Evolutionary conservation across 345 rosid species (phyloP).

Genomic region (Salix exigua): DNA sequence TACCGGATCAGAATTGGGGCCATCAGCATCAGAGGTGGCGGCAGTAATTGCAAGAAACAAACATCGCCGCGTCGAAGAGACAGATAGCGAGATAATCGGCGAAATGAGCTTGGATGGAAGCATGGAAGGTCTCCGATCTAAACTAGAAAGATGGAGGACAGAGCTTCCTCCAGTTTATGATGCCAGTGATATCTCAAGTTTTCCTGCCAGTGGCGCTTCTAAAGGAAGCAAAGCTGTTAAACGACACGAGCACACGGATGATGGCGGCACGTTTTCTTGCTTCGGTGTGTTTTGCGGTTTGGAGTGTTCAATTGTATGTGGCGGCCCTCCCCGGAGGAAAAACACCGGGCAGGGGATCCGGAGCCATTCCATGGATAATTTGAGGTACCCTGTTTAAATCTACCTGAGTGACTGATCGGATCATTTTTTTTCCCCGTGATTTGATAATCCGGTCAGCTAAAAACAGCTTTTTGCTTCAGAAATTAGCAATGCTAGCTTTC

Average conservation of each 20-base stretch:
- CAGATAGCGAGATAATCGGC: constrained; percentile 47
- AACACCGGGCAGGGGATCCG: constrained; percentile 16
- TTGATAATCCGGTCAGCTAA: background rate
- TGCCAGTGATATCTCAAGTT: constrained; percentile 35
- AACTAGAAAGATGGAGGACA: constrained; percentile 73
- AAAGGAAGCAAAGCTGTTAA: constrained; percentile 12
- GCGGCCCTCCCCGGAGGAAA: constrained; percentile 26
- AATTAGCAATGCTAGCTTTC: background rate
- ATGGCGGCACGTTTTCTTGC: constrained; percentile 59
- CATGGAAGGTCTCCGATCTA: constrained; percentile 74
- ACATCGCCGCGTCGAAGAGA: constrained; percentile 27
- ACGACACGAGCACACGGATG: constrained; percentile 27
- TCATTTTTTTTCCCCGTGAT: background rate
- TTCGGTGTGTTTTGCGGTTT: constrained; percentile 64
- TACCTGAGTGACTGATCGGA: background rate
- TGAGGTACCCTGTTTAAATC: constrained; percentile 13
- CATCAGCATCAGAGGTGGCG: constrained; percentile 86
- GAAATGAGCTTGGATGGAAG: constrained; percentile 62
- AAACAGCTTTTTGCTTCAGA: background rate
- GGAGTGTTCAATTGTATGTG: constrained; percentile 67
- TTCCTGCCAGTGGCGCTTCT: constrained; percentile 17
- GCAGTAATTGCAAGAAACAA: constrained; percentile 45
- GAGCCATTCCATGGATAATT: constrained; percentile 22
- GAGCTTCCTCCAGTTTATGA: constrained; percentile 73
- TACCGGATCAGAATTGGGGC: constrained; percentile 77